Evolutionary conservation across 805 yeast species (phyloP).

Genomic region (Saccharomycopsis fibuligera): DNA sequence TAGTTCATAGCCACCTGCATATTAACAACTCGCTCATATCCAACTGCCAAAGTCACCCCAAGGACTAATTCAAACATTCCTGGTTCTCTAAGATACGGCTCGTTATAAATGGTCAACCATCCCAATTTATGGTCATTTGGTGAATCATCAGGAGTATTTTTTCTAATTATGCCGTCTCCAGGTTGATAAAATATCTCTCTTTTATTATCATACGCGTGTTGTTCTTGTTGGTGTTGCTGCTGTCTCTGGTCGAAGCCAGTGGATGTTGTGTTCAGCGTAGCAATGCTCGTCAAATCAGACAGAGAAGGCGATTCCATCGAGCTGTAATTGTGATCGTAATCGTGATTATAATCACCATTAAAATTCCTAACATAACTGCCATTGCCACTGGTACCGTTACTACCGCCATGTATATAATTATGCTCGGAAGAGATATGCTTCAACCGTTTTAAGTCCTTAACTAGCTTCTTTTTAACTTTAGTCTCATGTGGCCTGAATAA

Average conservation of each 20-base stretch:
- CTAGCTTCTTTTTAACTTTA: constrained; percentile 33
- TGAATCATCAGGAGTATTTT: constrained; percentile 50
- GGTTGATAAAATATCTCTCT: constrained; percentile 29
- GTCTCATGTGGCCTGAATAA: constrained; percentile 38
- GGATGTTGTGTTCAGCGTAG: neutral
- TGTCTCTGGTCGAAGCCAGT: neutral
- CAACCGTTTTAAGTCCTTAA: constrained; percentile 30
- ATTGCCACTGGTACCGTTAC: neutral
- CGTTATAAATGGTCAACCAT: constrained; percentile 59
- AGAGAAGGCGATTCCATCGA: neutral
- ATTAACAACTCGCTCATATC: constrained; percentile 31
- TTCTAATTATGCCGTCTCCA: constrained; percentile 49
- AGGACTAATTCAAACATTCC: constrained; percentile 52
- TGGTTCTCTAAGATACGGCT: constrained; percentile 25
- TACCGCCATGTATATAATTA: constrained; percentile 4
- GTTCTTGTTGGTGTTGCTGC: neutral
- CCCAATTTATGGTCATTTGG: constrained; percentile 58
- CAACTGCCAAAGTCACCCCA: constrained; percentile 48
- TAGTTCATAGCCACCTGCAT: too few relatives aligned
- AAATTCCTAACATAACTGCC: too few relatives aligned
- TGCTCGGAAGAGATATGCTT: constrained; percentile 13
- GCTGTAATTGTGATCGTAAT: neutral
- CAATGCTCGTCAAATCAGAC: neutral
- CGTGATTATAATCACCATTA: too few relatives aligned
- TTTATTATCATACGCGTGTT: neutral